Evolutionary conservation across 169 alveolate species (phyloP), one percentile per base, ranked within the genome.

Genomic region (Plasmodium sp.): DNA sequence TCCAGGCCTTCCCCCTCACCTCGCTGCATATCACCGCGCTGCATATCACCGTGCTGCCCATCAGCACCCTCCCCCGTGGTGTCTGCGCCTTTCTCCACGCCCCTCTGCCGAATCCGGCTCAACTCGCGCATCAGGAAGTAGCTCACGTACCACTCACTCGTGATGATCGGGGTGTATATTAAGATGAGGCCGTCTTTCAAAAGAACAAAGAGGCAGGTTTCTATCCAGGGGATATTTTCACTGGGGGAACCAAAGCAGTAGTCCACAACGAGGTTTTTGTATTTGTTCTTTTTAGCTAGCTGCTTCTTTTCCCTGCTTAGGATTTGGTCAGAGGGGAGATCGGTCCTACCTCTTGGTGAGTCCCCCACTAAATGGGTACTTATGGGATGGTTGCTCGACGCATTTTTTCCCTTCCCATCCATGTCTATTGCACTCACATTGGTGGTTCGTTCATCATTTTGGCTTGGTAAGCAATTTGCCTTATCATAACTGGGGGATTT

Each of bases 201-300:
- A 41, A 90, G 83, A 18, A 90, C 14, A 81, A 90, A 90, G 36
- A 90, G 5, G 58, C 94, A 81, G 51, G 92, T 81, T 80, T 90
- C 94, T 33, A 90, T 36, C 94, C 94, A 90, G 45, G 83, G 39
- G 16, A 67, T 45, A 80, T 81, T 56, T 90, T 90, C 92, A 80
- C 54, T 67, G 7, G 43, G 67, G 33, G 80, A 9, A 22, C 94
- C 91, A 54, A 90, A 90, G 18, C 92, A 90, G 74, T 80, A 90
- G 41, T 90, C 94, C 9, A 90, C 94, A 31, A 54, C 94, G 31
- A 90, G 34, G 81, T 90, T 90, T 62, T 90, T 80, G 83, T 90
- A 81, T 41, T 81, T 79, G 34, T 80, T n/a, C 54, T 81, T 90
- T 36, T 90, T 81, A 18, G 36, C 33, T 67, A 80, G 27, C 33